Conservation (phyloP, 768 basidiomycete genomes). For the Tulasnella sp. region DNA sequence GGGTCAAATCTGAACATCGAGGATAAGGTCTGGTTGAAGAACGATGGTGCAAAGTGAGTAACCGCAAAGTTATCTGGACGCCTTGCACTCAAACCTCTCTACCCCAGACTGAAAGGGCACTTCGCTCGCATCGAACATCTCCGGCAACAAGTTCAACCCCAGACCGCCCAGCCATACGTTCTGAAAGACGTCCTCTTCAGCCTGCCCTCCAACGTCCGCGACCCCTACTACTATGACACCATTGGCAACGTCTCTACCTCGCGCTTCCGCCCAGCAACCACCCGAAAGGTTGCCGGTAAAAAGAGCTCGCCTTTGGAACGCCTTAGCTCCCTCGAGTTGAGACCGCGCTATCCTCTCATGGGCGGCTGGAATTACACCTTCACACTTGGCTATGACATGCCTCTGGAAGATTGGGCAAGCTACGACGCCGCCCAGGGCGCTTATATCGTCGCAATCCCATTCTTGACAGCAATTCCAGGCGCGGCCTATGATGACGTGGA, state of each 20-base stretch:
- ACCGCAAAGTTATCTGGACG: neutral
- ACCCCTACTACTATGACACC: conserved; percentile 86
- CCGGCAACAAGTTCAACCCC: conserved; percentile 66
- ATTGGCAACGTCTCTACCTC: conserved; percentile 98
- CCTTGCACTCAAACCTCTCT: neutral
- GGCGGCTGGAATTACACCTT: conserved; percentile 99
- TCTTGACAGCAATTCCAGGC: conserved; percentile 80
- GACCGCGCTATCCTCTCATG: conserved; percentile 87
- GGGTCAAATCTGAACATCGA: conserved; percentile 92
- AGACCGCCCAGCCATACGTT: conserved; percentile 67
- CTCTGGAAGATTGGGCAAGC: conserved; percentile 69
- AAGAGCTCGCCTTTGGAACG: conserved; percentile 11
- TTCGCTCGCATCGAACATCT: conserved; percentile 90
- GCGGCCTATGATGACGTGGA: conserved; percentile 81
- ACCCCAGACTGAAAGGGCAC: conserved; percentile 82
- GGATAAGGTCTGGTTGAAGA: conserved; percentile 82
- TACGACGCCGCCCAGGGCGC: conserved; percentile 65
- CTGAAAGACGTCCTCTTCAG: conserved; percentile 73
- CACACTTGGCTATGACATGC: conserved; percentile 93
- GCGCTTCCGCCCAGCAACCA: conserved; percentile 69
- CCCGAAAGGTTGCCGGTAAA: conserved; percentile 43
- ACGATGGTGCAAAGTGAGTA: conserved; percentile 86
- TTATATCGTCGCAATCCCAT: conserved; percentile 79
- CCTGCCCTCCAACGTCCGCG: conserved; percentile 79
- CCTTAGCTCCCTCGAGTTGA: conserved; percentile 75